Evolutionary conservation across 2,329 filamentous ascomycete species (phyloP).

Genomic region (Pseudopithomyces chartarum): DNA sequence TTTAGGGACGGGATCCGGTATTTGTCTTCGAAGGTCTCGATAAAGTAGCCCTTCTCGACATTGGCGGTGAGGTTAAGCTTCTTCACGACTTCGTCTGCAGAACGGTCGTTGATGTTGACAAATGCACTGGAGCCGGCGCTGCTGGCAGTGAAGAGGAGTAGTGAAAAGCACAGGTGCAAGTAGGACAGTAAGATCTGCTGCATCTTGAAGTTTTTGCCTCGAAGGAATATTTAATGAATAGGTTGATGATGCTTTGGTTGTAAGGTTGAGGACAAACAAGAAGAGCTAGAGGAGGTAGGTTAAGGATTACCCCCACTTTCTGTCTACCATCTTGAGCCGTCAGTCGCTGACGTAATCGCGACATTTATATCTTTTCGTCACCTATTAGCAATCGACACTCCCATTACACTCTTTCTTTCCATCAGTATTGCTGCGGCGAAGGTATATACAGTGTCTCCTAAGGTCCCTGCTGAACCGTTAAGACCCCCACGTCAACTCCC

Average conservation of each 20-base stretch:
- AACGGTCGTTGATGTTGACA: neutral
- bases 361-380: neutral
- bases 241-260: neutral
- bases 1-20: constrained; percentile 18
- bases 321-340: neutral
- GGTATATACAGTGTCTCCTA: neutral
- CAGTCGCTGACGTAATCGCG: neutral
- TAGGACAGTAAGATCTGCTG: neutral
- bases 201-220: neutral
- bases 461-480: neutral
- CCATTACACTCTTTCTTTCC: neutral
- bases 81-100: constrained; percentile 51
- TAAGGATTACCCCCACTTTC: neutral
- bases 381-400: neutral
- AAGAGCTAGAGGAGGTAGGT: too few relatives aligned
- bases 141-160: neutral
- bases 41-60: constrained; percentile 56
- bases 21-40: constrained; percentile 54
- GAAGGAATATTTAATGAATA: too few relatives aligned
- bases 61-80: constrained; percentile 51
- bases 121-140: neutral
- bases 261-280: neutral
- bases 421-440: neutral
- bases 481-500: neutral
- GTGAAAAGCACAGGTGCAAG: neutral